Evolutionary conservation across 148 eudicot genomes (phyloP).

Genomic region (Rhododendron vialii): DNA sequence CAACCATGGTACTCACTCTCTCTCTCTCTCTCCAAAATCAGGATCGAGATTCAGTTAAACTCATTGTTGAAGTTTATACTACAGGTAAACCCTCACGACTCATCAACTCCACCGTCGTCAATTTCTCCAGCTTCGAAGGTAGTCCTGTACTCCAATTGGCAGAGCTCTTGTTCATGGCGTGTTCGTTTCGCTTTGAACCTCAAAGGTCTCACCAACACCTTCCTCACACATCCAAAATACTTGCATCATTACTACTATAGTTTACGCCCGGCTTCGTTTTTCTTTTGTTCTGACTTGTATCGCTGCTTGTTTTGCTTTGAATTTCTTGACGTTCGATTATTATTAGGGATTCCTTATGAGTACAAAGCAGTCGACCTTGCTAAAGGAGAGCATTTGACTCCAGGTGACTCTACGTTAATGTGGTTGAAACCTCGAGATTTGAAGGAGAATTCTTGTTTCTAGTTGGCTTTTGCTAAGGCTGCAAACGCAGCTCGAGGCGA

Average conservation of each 20-base stretch:
- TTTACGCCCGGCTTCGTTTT: not conserved
- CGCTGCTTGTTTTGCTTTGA: not conserved
- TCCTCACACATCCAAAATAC: not conserved
- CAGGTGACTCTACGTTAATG: constrained; percentile 22
- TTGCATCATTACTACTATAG: not conserved
- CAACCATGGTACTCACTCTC: not conserved
- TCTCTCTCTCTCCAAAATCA: not conserved
- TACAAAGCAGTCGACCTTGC: constrained; percentile 39
- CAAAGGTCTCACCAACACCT: constrained; percentile 36
- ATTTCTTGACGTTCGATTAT: constrained; percentile 2
- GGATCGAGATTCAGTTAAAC: not conserved
- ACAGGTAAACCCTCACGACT: not conserved
- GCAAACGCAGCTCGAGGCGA: not conserved
- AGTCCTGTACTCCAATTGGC: constrained; percentile 53
- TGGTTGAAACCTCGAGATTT: not conserved
- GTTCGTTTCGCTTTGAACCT: constrained; percentile 58
- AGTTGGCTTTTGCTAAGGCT: not conserved
- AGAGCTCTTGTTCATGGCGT: constrained; percentile 66
- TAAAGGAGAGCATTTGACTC: constrained; percentile 39
- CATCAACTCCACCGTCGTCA: constrained; percentile 3
- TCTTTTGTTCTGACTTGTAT: not conserved
- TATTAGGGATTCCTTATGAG: constrained; percentile 31
- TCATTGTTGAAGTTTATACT: not conserved
- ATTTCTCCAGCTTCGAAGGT: constrained; percentile 19
- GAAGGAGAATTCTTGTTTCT: not conserved